Conservation (phyloP, 2,329 filamentous ascomycete genomes). For the Pseudopithomyces chartarum region DNA sequence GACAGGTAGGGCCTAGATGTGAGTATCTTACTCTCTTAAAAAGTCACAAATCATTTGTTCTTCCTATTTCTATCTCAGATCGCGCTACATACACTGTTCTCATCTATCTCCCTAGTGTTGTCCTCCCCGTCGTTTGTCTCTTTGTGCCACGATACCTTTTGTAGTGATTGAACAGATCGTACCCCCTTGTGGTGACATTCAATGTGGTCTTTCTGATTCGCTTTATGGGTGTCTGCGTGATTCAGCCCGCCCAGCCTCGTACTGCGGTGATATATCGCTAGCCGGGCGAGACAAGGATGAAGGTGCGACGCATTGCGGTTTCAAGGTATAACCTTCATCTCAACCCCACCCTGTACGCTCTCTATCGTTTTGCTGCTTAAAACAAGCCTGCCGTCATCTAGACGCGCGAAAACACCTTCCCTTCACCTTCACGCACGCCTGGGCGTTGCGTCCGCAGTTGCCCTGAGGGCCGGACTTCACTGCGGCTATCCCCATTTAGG, state of each 20-base stretch:
- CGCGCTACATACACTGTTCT: not conserved
- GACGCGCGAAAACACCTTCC: not conserved
- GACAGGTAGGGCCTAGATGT: too few species aligned
- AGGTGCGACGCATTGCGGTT: conserved; percentile 8
- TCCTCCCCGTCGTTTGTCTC: not conserved
- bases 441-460: conserved; percentile 1
- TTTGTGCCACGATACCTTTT: not conserved
- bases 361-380: conserved; percentile 2
- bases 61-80: not conserved
- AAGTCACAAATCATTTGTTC: not conserved
- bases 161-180: not conserved
- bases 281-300: not conserved
- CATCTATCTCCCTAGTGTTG: not conserved
- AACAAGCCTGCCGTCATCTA: not conserved
- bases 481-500: not conserved
- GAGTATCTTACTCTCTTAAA: not conserved
- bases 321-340: conserved; percentile 3
- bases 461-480: not conserved
- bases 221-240: not conserved
- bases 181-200: not conserved
- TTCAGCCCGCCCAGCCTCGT: not conserved
- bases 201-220: not conserved
- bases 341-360: not conserved
- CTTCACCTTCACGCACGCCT: not conserved
- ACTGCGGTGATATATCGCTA: not conserved